Evolutionary conservation across 2,329 filamentous ascomycete genomes (phyloP).

Genomic region (Aspergillus sp.): DNA sequence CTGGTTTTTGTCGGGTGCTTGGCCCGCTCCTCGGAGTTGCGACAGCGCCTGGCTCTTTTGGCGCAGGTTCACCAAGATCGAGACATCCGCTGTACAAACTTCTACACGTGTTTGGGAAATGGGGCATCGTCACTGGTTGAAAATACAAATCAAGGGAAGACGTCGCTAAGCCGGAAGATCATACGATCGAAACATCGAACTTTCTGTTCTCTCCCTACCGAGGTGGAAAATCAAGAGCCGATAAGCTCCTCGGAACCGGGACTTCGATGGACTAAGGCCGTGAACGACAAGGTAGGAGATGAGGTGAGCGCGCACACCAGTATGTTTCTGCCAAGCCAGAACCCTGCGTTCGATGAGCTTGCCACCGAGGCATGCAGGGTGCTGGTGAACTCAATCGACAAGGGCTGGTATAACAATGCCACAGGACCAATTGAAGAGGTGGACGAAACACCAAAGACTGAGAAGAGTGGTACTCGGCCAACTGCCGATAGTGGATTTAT

Average conservation of each 20-base stretch:
- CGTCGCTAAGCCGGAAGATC: conserved; percentile 31
- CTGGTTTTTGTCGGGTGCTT: conserved; percentile 91
- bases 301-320: conserved; percentile 73
- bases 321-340: conserved; percentile 43
- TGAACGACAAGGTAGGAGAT: conserved; percentile 75
- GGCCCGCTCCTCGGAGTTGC: conserved; percentile 75
- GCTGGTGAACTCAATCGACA: conserved; percentile 36
- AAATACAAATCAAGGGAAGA: conserved; percentile 15
- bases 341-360: conserved; percentile 40
- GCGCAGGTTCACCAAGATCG: conserved; percentile 61
- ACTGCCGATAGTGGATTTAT: conserved; percentile 20
- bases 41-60: conserved; percentile 66
- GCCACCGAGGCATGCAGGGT: conserved; percentile 33
- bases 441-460: conserved; percentile 11
- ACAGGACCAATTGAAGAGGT: conserved; percentile 15
- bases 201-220: conserved; percentile 77
- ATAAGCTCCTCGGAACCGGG: conserved; percentile 24
- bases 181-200: conserved; percentile 62
- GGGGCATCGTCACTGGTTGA: conserved; percentile 46
- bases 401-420: conserved; percentile 33
- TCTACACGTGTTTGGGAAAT: conserved; percentile 79
- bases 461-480: conserved; percentile 5
- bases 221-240: conserved; percentile 30
- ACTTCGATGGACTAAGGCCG: conserved; percentile 61
- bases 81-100: conserved; percentile 72